phyloP scores from a whole-genome alignment of 495 filamentous ascomycete species.

The Saxispiralis lemnorum region DNA sequence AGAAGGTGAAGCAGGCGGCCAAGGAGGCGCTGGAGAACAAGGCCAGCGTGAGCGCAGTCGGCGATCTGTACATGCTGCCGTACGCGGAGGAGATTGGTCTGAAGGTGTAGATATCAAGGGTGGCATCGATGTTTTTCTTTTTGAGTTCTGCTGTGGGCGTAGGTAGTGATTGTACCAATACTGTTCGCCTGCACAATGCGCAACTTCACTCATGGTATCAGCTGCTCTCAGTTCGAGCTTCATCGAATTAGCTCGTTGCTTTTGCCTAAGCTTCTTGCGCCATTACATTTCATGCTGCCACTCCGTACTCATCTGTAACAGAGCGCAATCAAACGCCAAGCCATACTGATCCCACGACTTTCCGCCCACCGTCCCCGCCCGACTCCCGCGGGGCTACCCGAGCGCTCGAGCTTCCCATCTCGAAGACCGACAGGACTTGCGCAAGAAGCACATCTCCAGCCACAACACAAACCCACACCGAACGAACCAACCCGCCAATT shows the following conservation, averaged over 20 bases:
- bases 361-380: not conserved
- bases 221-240: too few relatives aligned
- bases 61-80: slow-evolving; percentile 74
- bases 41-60: slow-evolving; percentile 71
- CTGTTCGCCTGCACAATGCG: not conserved
- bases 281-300: too few relatives aligned
- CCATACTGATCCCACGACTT: not conserved
- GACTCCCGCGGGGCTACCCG: too few relatives aligned
- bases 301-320: too few relatives aligned
- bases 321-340: too few relatives aligned
- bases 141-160: not conserved
- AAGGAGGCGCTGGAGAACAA: slow-evolving; percentile 73
- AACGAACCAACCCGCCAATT: not conserved
- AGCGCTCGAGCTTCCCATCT: too few relatives aligned
- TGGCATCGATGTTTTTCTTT: slow-evolving; percentile 4
- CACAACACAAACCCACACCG: not conserved
- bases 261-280: too few relatives aligned
- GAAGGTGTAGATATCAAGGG: slow-evolving; percentile 50
- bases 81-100: slow-evolving; percentile 88
- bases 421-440: too few relatives aligned
- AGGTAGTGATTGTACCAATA: slow-evolving; percentile 10
- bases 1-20: slow-evolving; percentile 73
- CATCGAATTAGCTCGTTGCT: too few relatives aligned
- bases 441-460: not conserved
- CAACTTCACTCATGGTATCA: too few relatives aligned